A percentile compares a stretch with the other conserved stretches of the same genome.
Conservation (phyloP, 805 yeast genomes). For the Ogataea pilisensis region DNA sequence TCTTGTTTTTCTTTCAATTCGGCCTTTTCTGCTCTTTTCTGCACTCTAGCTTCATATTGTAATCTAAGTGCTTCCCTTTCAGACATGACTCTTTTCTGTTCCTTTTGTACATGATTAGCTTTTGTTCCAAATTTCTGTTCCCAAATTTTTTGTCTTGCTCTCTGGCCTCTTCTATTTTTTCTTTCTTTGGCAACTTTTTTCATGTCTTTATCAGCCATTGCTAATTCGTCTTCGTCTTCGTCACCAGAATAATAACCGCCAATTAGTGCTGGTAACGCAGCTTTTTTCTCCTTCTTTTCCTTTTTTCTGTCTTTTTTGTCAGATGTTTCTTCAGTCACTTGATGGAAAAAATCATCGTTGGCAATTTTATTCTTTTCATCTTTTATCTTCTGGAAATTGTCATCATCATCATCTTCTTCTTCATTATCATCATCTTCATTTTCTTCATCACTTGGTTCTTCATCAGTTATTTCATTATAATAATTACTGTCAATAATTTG, state of each 20-base stretch:
- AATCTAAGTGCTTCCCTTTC: constrained; percentile 56
- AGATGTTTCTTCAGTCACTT: constrained; percentile 11
- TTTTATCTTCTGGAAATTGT: constrained; percentile 49
- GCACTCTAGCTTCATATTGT: constrained; percentile 71
- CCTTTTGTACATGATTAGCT: constrained; percentile 80
- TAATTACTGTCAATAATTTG: constrained; percentile 28
- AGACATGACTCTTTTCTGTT: constrained; percentile 47
- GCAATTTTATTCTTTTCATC: constrained; percentile 33
- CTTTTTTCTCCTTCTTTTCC: constrained; percentile 27
- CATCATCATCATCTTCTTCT: constrained; percentile 8
- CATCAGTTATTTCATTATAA: constrained; percentile 64
- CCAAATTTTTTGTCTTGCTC: constrained; percentile 97
- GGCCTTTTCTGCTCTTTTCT: constrained; percentile 55
- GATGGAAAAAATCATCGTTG: constrained; percentile 41
- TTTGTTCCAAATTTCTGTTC: constrained; percentile 78
- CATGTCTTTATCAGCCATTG: constrained; percentile 40
- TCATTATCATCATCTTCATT: constrained; percentile 1
- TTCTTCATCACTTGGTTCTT: constrained; percentile 44
- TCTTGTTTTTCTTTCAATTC: constrained; percentile 13
- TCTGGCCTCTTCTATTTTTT: constrained; percentile 92
- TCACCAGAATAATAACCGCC: constrained; percentile 86
- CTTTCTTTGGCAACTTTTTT: constrained; percentile 51
- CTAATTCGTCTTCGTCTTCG: constrained; percentile 50
- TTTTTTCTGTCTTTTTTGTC: constrained; percentile 21
- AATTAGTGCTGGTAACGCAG: constrained; percentile 63